Conservation (phyloP, 2,329 filamentous ascomycete species). For the Penicillium sp. region DNA sequence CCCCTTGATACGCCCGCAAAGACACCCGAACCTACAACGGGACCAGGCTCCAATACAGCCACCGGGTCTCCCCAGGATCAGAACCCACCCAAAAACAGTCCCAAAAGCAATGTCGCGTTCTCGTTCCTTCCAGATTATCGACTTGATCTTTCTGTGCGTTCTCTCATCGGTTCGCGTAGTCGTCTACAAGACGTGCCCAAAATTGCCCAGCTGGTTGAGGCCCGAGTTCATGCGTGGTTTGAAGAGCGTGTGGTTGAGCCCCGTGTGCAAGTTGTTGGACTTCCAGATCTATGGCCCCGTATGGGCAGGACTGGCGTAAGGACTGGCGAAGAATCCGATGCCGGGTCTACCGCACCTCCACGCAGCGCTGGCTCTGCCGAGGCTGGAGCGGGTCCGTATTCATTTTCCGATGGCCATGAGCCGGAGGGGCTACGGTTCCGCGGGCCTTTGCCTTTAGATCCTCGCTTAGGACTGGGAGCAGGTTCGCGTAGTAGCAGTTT, state of each 20-base stretch:
- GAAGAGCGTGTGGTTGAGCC: constrained; percentile 67
- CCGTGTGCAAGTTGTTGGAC: constrained; percentile 64
- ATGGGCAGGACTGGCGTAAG: constrained; percentile 52
- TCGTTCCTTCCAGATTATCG: constrained; percentile 73
- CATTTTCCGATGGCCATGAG: constrained; percentile 24
- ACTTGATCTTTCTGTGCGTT: constrained; percentile 65
- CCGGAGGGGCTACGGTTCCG: constrained; percentile 38
- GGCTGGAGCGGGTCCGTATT: constrained; percentile 21
- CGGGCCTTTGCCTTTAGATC: constrained; percentile 24
- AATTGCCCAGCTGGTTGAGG: constrained; percentile 65
- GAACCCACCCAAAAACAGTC: constrained; percentile 52
- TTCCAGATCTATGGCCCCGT: constrained; percentile 63
- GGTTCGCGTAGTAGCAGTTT: constrained; percentile 37
- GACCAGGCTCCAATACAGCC: constrained; percentile 9
- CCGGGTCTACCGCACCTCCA: constrained; percentile 33
- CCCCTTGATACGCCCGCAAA: constrained; percentile 37
- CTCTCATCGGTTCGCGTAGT: constrained; percentile 63
- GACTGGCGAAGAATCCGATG: constrained; percentile 43
- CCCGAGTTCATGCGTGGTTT: constrained; percentile 66
- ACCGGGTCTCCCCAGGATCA: constrained; percentile 17
- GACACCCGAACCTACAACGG: constrained; percentile 29
- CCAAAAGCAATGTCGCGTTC: constrained; percentile 84
- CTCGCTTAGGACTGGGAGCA: constrained; percentile 31
- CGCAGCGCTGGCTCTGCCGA: constrained; percentile 32
- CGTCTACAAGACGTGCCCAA: constrained; percentile 67